Percentiles rank a stretch among this genome's conserved stretches.
Evolutionary conservation across 345 rosid genomes (phyloP).

Genomic region (Eucalyptus virginea): DNA sequence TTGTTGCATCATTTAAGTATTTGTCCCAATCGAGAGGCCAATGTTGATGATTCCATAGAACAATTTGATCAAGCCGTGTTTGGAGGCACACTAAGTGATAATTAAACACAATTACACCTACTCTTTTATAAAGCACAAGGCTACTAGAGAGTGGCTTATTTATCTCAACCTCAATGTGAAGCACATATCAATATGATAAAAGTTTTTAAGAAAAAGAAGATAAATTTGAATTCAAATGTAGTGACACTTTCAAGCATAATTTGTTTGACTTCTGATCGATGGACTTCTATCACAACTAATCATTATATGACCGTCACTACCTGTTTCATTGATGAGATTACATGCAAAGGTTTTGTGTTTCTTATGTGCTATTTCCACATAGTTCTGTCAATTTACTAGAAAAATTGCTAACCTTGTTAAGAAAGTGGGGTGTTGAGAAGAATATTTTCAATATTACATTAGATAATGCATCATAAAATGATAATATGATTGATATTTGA

Average conservation of each 20-base stretch:
- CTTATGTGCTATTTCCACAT: not conserved
- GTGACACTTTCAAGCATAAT: not conserved
- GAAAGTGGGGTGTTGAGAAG: not conserved
- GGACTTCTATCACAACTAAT: not conserved
- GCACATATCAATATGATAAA: rapidly evolving
- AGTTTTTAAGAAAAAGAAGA: not conserved
- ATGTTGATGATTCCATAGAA: not conserved
- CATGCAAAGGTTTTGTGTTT: not conserved
- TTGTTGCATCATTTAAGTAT: not conserved
- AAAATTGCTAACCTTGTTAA: not conserved
- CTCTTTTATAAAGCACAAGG: not conserved
- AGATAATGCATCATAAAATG: not conserved
- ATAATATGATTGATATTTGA: not conserved
- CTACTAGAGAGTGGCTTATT: not conserved
- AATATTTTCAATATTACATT: not conserved
- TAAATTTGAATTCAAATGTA: not conserved
- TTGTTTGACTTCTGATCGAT: not conserved
- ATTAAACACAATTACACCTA: not conserved
- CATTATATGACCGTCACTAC: not conserved
- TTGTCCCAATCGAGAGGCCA: not conserved
- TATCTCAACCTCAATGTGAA: not conserved
- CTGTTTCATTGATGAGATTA: not conserved
- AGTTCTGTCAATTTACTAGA: not conserved
- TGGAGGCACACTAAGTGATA: not conserved
- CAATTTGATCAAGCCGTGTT: not conserved